Conservation (phyloP, 352 stramenopile species). For the Phytophthora nicotianae region DNA sequence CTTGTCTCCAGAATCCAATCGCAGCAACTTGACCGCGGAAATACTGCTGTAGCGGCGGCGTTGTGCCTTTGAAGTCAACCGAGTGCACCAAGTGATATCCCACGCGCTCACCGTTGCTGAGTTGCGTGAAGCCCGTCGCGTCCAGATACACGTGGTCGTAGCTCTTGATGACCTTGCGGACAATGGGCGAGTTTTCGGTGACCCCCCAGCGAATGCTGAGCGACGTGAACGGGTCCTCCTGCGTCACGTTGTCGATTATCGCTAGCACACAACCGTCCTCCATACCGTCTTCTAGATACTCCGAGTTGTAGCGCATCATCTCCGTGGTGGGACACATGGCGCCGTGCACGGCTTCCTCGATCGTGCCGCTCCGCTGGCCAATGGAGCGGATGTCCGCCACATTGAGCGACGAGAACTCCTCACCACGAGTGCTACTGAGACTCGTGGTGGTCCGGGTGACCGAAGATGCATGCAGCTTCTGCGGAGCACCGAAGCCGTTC, state of each 20-base stretch:
- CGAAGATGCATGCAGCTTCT: slow-evolving; percentile 23
- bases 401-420: slow-evolving; percentile 26
- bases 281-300: slow-evolving; percentile 36
- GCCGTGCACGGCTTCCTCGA: slow-evolving; percentile 39
- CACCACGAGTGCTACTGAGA: slow-evolving; percentile 20
- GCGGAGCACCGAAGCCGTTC: slow-evolving; percentile 22
- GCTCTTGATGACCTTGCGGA: slow-evolving; percentile 35
- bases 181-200: slow-evolving; percentile 34
- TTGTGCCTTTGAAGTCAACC: slow-evolving; percentile 25
- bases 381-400: slow-evolving; percentile 31
- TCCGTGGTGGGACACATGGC: slow-evolving; percentile 35
- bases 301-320: slow-evolving; percentile 35
- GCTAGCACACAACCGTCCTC: slow-evolving; percentile 33
- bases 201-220: slow-evolving; percentile 30
- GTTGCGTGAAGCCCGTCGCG: slow-evolving; percentile 31
- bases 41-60: slow-evolving; percentile 16
- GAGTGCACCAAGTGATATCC: slow-evolving; percentile 41
- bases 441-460: slow-evolving; percentile 18
- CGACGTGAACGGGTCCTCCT: slow-evolving; percentile 22
- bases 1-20: slow-evolving; percentile 33
- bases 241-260: slow-evolving; percentile 31
- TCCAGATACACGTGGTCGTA: slow-evolving; percentile 46
- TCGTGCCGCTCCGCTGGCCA: slow-evolving; percentile 28
- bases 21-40: slow-evolving; percentile 30
- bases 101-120: slow-evolving; percentile 31